These are phyloP conservation scores for Neonectria faginata DNA, from an alignment of 2,329 filamentous ascomycete genomes.

Conservation along the genomic window DNA sequence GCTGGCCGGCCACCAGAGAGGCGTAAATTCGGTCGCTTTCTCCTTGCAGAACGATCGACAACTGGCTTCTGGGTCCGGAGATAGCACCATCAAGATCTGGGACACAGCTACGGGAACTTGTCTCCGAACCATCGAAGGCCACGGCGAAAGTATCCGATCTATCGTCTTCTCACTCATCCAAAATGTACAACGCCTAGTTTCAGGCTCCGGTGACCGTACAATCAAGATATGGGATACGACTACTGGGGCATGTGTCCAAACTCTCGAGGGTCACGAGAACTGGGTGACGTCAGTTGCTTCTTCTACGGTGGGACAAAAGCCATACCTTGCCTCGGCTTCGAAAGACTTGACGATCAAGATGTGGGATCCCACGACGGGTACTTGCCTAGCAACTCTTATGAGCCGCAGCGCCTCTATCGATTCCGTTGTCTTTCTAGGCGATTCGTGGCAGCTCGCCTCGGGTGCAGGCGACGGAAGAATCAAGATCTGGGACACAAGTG, in stretches of 20 bases:
- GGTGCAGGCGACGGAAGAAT: neutral
- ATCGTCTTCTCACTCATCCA: conserved; percentile 14
- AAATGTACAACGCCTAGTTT: neutral
- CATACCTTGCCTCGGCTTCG: neutral
- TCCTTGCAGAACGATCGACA: conserved; percentile 16
- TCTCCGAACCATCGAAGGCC: conserved; percentile 22
- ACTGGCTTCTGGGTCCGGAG: conserved; percentile 27
- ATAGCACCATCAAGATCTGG: conserved; percentile 33
- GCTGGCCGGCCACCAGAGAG: neutral
- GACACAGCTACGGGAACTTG: conserved; percentile 21
- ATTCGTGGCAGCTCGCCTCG: neutral
- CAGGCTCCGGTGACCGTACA: conserved; percentile 8
- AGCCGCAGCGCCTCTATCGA: neutral
- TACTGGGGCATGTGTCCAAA: neutral
- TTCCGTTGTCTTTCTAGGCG: conserved; percentile 14
- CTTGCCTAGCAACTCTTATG: neutral
- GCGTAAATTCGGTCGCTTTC: conserved; percentile 14
- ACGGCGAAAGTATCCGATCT: conserved; percentile 12
- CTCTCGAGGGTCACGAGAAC: neutral
- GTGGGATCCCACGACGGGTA: neutral
- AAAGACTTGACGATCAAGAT: neutral
- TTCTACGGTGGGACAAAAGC: neutral
- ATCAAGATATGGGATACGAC: conserved; percentile 14
- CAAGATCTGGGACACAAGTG: neutral
- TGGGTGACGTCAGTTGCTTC: neutral